These are phyloP conservation scores for Lepidium aucheri DNA, from an alignment of 345 rosid species.

Conservation along the genomic window DNA sequence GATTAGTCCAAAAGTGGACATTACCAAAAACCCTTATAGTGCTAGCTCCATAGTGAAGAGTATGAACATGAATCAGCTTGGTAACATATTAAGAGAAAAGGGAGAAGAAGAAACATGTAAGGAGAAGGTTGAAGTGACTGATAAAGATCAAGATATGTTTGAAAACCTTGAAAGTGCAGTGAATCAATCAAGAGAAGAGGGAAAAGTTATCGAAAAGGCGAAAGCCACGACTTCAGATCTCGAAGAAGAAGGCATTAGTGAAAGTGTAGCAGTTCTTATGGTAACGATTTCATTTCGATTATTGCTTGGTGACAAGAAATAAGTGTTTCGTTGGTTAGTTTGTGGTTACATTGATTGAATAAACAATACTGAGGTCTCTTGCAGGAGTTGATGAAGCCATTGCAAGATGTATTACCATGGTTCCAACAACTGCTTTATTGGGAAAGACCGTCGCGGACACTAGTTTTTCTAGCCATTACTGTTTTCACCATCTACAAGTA, in stretches of 20 bases:
- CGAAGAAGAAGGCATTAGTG: slow-evolving; percentile 74
- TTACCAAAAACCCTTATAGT: slow-evolving; percentile 40
- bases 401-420: slow-evolving; percentile 34
- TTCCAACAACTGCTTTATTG: slow-evolving; percentile 45
- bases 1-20: slow-evolving; percentile 42
- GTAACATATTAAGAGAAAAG: slow-evolving; percentile 21
- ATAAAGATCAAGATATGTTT: slow-evolving; percentile 19
- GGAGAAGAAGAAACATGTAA: slow-evolving; percentile 24
- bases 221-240: slow-evolving; percentile 51
- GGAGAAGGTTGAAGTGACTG: slow-evolving; percentile 9
- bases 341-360: not conserved
- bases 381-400: slow-evolving; percentile 72
- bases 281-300: slow-evolving; percentile 20
- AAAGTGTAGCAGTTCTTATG: slow-evolving; percentile 52
- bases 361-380: not conserved
- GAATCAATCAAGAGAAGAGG: slow-evolving; percentile 57
- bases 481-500: slow-evolving; percentile 48
- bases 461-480: slow-evolving; percentile 22
- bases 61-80: slow-evolving; percentile 40
- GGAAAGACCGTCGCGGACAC: slow-evolving; percentile 50
- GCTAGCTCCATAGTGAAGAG: slow-evolving; percentile 67
- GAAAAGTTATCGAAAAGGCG: slow-evolving; percentile 44
- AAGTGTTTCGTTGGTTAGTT: not conserved
- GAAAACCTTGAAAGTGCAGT: slow-evolving; percentile 47
- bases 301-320: not conserved